Evolutionary conservation across 305 asterid species (phyloP).

Genomic region (Fraxinus angustifolia): DNA sequence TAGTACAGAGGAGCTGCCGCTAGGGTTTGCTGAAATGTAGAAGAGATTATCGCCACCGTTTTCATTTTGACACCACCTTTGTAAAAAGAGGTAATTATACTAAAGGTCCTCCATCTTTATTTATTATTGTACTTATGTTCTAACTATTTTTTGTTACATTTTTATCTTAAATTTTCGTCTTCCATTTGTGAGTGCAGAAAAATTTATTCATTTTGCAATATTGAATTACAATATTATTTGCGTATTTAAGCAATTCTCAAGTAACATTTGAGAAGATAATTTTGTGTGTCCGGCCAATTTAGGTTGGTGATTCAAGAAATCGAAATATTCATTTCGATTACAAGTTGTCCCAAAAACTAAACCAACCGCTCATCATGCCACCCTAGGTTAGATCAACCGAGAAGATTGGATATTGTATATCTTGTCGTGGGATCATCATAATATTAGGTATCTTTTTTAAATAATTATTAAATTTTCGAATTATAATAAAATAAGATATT

Average conservation of each 20-base stretch:
- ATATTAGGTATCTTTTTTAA: too few relatives aligned
- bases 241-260: too few relatives aligned
- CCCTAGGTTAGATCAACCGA: not conserved
- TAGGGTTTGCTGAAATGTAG: slow-evolving; percentile 28
- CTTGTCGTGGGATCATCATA: not conserved
- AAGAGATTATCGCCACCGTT: not conserved
- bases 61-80: not conserved
- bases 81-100: not conserved
- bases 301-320: not conserved
- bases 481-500: too few relatives aligned
- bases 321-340: too few relatives aligned
- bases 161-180: too few relatives aligned
- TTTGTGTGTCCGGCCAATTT: not conserved
- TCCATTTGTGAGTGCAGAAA: not conserved
- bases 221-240: not conserved
- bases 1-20: not conserved
- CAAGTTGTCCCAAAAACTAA: not conserved
- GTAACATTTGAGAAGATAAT: too few relatives aligned
- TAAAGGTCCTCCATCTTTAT: not conserved
- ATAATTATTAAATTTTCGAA: too few relatives aligned
- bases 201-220: not conserved
- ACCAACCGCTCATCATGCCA: not conserved
- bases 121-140: not conserved
- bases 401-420: not conserved
- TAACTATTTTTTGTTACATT: not conserved